Evolutionary conservation across 768 basidiomycete species (phyloP).

Genomic region (Leucocoprinus leucothites): DNA sequence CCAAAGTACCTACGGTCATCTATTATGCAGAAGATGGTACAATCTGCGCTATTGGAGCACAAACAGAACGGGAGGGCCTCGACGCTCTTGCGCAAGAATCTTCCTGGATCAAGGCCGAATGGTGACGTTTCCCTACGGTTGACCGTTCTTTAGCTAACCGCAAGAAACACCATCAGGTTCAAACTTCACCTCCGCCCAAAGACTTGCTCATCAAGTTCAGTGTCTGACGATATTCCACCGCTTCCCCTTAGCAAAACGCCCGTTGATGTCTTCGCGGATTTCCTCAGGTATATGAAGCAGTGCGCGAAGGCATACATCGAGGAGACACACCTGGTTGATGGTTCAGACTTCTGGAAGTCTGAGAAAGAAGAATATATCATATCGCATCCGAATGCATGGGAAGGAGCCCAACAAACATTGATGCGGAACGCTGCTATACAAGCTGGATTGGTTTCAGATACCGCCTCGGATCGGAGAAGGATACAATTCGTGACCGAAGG

Average conservation of each 20-base stretch:
- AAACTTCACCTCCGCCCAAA: constrained; percentile 22
- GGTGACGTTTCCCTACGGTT: too few species aligned
- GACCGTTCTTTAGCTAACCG: too few species aligned
- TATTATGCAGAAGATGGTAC: too few species aligned
- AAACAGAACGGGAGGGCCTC: too few species aligned
- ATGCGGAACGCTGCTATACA: constrained; percentile 44
- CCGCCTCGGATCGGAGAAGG: constrained; percentile 28
- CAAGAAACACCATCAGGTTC: constrained; percentile 15
- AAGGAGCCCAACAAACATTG: constrained; percentile 44
- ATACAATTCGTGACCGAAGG: constrained; percentile 52
- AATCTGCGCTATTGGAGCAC: too few species aligned
- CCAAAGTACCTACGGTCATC: too few species aligned
- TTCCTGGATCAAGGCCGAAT: too few species aligned
- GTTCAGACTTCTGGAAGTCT: constrained; percentile 22
- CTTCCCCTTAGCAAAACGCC: constrained; percentile 34
- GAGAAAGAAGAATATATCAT: constrained; percentile 36
- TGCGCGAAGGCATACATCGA: constrained; percentile 35
- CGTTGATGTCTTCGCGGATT: constrained; percentile 37
- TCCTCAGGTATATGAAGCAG: constrained; percentile 36
- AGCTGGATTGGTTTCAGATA: constrained; percentile 40
- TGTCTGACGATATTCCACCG: constrained; percentile 12
- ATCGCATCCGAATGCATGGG: constrained; percentile 56
- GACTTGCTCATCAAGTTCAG: neutral
- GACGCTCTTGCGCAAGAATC: too few species aligned
- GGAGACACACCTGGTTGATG: constrained; percentile 33